phyloP scores from a whole-genome alignment of 1,284 basidiomycete species.

The Pseudozyma sp. region DNA sequence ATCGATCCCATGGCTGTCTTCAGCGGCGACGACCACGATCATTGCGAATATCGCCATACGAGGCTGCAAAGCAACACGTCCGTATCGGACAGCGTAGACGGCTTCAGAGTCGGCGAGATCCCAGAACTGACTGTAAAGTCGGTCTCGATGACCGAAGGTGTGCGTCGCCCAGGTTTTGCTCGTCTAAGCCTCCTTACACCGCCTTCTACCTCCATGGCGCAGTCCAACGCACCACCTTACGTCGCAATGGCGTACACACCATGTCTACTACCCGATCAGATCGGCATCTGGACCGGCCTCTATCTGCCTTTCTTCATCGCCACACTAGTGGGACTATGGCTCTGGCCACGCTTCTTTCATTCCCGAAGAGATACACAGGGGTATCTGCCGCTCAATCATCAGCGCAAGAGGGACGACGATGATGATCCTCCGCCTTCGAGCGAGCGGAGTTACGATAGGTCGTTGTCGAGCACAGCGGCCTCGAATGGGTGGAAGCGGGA shows the following conservation, averaged over 20 bases:
- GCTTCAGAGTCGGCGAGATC: conserved; percentile 30
- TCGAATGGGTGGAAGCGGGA: conserved; percentile 21
- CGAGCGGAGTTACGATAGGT: neutral
- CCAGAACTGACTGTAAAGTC: conserved; percentile 63
- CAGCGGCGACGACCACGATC: conserved; percentile 64
- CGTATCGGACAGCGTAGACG: conserved; percentile 3
- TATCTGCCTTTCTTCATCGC: conserved; percentile 47
- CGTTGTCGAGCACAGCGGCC: neutral
- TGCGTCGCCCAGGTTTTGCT: conserved; percentile 56
- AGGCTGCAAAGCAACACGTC: conserved; percentile 1
- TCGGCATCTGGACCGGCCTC: conserved; percentile 50
- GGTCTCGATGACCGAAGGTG: conserved; percentile 60
- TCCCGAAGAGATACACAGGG: conserved; percentile 1
- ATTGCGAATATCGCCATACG: conserved; percentile 59
- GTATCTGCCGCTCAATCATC: conserved; percentile 20
- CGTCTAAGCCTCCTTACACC: conserved; percentile 44
- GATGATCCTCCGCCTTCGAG: conserved; percentile 12
- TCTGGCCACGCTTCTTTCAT: conserved; percentile 18
- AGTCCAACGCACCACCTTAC: neutral
- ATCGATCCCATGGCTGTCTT: conserved; percentile 54
- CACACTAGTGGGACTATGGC: conserved; percentile 19
- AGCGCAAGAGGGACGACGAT: conserved; percentile 33
- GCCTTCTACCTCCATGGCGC: neutral
- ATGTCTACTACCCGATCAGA: conserved; percentile 58
- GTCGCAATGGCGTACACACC: conserved; percentile 45